Conservation (phyloP, 257 asterid genomes). For the Nicotiana tomentosiformis region DNA sequence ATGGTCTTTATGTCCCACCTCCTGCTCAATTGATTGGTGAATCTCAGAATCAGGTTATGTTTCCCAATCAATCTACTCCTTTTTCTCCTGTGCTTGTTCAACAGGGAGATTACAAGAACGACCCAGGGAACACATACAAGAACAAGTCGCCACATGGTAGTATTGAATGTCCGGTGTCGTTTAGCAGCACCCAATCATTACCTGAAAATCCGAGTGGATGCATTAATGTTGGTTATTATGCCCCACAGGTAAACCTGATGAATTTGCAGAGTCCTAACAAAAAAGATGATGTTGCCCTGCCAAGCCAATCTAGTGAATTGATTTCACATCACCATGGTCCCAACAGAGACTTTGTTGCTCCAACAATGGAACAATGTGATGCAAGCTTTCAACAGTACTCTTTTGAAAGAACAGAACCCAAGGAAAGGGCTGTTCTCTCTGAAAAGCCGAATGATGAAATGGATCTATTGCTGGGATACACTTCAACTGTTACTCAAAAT, state of each 20-base stretch:
- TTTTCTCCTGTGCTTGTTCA: slow-evolving; percentile 25
- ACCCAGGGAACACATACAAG: slow-evolving; percentile 1
- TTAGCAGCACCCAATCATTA: slow-evolving; percentile 22
- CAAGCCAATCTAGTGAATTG: slow-evolving; percentile 27
- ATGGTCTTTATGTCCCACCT: slow-evolving; percentile 27
- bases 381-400: slow-evolving; percentile 21
- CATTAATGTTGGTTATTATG: slow-evolving; percentile 18
- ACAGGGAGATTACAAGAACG: slow-evolving; percentile 29
- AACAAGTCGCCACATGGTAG: slow-evolving; percentile 26
- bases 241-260: slow-evolving; percentile 19
- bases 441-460: slow-evolving; percentile 31
- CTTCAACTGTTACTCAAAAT: slow-evolving; percentile 23
- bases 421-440: slow-evolving; percentile 18
- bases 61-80: slow-evolving; percentile 22
- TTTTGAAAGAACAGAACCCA: slow-evolving; percentile 24
- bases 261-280: slow-evolving; percentile 18
- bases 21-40: slow-evolving; percentile 16
- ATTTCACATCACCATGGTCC: slow-evolving; percentile 15
- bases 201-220: slow-evolving; percentile 25
- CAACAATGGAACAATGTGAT: slow-evolving; percentile 24
- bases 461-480: slow-evolving; percentile 24
- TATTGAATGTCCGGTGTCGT: slow-evolving; percentile 24
- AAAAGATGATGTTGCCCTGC: slow-evolving; percentile 21
- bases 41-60: slow-evolving; percentile 22
- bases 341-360: slow-evolving; percentile 19